Percentiles rank a stretch among this genome's conserved stretches.
Evolutionary conservation across 2,329 filamentous ascomycete species (phyloP).

Genomic region (Penicillium sp.): DNA sequence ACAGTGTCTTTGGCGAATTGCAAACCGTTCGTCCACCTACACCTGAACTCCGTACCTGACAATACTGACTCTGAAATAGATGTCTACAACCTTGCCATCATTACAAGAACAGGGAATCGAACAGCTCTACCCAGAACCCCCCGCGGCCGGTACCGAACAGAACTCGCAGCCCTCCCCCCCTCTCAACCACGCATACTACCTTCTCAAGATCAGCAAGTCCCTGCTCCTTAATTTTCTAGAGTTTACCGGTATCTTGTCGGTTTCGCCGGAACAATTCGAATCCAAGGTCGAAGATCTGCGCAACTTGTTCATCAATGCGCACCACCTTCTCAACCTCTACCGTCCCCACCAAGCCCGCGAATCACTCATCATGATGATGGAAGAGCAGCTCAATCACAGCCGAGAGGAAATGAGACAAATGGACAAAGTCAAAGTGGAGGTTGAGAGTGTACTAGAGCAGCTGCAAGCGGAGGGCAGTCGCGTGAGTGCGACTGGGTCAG

Average conservation of each 20-base stretch:
- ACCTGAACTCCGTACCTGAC: not conserved
- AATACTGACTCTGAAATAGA: constrained; percentile 31
- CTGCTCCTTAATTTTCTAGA: constrained; percentile 87
- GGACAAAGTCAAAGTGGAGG: constrained; percentile 67
- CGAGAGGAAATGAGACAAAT: constrained; percentile 77
- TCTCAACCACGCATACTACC: constrained; percentile 57
- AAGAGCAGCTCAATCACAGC: constrained; percentile 73
- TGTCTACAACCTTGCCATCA: constrained; percentile 61
- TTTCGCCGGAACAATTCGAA: constrained; percentile 65
- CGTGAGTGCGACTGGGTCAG: constrained; percentile 13
- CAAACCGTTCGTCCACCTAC: constrained; percentile 52
- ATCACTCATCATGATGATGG: constrained; percentile 82
- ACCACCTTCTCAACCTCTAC: constrained; percentile 92
- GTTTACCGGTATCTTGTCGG: constrained; percentile 68
- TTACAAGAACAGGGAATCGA: constrained; percentile 70
- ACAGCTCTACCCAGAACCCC: constrained; percentile 62
- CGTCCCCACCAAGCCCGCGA: constrained; percentile 89
- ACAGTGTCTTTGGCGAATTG: constrained; percentile 70
- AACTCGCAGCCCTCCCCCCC: constrained; percentile 39
- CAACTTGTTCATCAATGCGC: constrained; percentile 84
- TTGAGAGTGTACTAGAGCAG: constrained; percentile 50
- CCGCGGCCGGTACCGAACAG: constrained; percentile 55
- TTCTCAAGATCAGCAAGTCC: constrained; percentile 78
- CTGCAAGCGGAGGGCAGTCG: constrained; percentile 33
- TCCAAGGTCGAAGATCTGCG: constrained; percentile 76